Base-by-base conservation (phyloP, 768 basidiomycete genomes). In the Termitomyces sp. region DNA sequence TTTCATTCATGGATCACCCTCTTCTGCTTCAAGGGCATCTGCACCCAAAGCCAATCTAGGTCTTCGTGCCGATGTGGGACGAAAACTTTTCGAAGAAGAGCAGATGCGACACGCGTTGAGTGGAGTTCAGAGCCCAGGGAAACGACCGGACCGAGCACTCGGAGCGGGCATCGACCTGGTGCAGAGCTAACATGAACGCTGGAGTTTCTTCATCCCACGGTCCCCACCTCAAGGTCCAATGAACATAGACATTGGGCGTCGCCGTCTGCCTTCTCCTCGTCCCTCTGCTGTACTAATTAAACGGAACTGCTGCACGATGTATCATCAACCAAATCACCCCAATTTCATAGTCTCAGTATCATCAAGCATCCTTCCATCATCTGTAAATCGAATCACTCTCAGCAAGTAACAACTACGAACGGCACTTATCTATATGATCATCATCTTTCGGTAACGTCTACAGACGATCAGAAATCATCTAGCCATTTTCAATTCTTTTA, bases 1-100 rank as follows among this genome's bases (percentile, higher is more conserved):
- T 54, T 90, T 83, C 65, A 82, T 89, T 64, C 83, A 89, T 60
- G 84, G 84, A 35, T 88, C 87, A 23, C 86, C 86, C 11, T 84
- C 85, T 13, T 84, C 85, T 3, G 83, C 85, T 5, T 73, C 76
- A 12, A 67, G 76, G 44, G 60, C 66, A 50, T 60, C 62, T 64
- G 62, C 62, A 62, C 66, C 74, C 44, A 76, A 77, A 57, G 56
- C 69, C 35, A 80, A 77, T 55, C 59, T 76, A 39, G 82, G 82
- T 54, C 70, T 86, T 42, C 75, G 84, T 42, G 78, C 83, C 15
- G 85, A 88, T 58, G 74, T 87, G 39, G 86, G 86, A 33, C 67
- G 86, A 49, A 83, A 81, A 66, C 68, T 89, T 53, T 89, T 89
- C 63, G 86, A 88, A 61, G 87, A 85, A 62, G 84, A 88, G 63